These are phyloP conservation scores for Arthroderma sp. DNA, from an alignment of 2,329 filamentous ascomycete genomes.

Conservation along the genomic window DNA sequence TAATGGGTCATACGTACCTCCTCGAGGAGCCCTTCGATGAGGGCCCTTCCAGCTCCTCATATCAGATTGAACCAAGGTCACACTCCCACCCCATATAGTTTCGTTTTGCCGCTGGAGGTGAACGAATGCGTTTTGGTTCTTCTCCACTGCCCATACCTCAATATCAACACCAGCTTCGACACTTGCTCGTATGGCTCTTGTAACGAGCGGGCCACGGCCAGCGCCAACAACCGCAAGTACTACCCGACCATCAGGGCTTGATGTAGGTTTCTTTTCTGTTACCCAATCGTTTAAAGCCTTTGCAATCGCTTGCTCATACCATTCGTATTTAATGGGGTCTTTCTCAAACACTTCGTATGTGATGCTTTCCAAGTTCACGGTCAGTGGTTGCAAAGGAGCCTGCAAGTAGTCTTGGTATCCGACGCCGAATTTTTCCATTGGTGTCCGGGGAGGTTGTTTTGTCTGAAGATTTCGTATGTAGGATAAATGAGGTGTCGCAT, in stretches of 20 bases:
- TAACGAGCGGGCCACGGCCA: slow-evolving; percentile 82
- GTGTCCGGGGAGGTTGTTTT: slow-evolving; percentile 55
- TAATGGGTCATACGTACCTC: neutral
- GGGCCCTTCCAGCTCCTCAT: slow-evolving; percentile 96
- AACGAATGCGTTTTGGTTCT: slow-evolving; percentile 96
- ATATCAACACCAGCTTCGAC: slow-evolving; percentile 61
- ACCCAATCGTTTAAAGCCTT: slow-evolving; percentile 73
- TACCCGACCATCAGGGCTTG: slow-evolving; percentile 55
- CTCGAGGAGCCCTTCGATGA: slow-evolving; percentile 4
- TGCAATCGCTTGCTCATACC: slow-evolving; percentile 76
- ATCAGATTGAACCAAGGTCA: slow-evolving; percentile 86
- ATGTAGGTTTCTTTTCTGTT: slow-evolving; percentile 57
- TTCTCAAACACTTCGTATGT: slow-evolving; percentile 99
- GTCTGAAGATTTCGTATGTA: slow-evolving; percentile 78
- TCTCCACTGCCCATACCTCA: slow-evolving; percentile 85
- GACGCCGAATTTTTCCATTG: slow-evolving; percentile 53
- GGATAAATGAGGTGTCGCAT: slow-evolving; percentile 53
- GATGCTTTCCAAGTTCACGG: slow-evolving; percentile 90
- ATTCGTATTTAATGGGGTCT: slow-evolving; percentile 93
- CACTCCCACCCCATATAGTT: slow-evolving; percentile 62
- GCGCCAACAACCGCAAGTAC: slow-evolving; percentile 88
- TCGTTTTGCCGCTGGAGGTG: slow-evolving; percentile 78
- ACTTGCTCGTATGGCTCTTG: slow-evolving; percentile 70
- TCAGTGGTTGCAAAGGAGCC: slow-evolving; percentile 82
- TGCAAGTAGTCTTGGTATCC: slow-evolving; percentile 91